Evolutionary conservation across 2,329 filamentous ascomycete genomes (phyloP), one percentile per base, ranked within the genome.

Genomic region (Elsinoe australis): DNA sequence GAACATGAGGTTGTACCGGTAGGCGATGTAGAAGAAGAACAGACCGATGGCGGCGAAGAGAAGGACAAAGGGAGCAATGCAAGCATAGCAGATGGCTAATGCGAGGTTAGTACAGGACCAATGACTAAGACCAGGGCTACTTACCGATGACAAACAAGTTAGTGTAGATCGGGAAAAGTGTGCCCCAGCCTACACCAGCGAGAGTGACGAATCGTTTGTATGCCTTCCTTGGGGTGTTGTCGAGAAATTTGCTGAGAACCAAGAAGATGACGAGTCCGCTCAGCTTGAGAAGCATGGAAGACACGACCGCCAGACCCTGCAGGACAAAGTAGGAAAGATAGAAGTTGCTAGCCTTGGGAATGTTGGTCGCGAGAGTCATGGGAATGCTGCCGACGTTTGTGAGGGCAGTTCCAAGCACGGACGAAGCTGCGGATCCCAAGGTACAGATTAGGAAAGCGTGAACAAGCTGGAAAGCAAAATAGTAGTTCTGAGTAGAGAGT

Each of bases 261-360:
- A 80, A 79, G 61, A 84, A 85, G 22, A 94, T 66, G 38, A 89
- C 66, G 44, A 96, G 74, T 12, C 87, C 87, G 15, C 67, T 71
- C 38, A 85, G 75, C 56, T 94, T 87, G 2, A 94, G 72, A 4
- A 96, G 66, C 1, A 85, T 77, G 38, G 82, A 78, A 0, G 86
- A 76, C 3, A 87, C 84, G 52, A 90, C 80, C 1, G 82, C 83
- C 50, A 96, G 66, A 26, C 90, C 94, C 65, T 96, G 92, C 2
- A 98, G 78, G 24, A 96, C 79, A 55, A 98, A 94, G 68, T 96
- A 98, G 0, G 84, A 87, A 15, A 96, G 82, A 66, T 95, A 98
- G 62, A 96, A 94, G 67, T 94, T 96, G 52, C 88, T 89, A 0
- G 87, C 82, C 49, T 78, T 82, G 14, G 92, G 92, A 4, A 98